A percentile compares a stretch with the other conserved stretches of the same genome.
phyloP scores from a whole-genome alignment of 2,329 filamentous ascomycete species.

The Ustulina deusta region DNA sequence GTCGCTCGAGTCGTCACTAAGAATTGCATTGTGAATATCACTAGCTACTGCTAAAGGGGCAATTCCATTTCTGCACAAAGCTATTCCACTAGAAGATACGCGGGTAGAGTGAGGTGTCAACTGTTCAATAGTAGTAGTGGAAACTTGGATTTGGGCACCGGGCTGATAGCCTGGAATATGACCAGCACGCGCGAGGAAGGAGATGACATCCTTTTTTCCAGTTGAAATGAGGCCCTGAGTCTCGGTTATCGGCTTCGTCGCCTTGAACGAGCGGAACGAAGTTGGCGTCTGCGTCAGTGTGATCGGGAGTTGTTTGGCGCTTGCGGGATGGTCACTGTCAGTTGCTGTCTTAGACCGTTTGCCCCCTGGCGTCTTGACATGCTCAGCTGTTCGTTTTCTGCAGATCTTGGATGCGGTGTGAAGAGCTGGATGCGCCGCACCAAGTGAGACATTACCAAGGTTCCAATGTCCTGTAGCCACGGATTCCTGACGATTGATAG shows the following conservation, averaged over 20 bases:
- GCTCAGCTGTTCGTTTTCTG: slow-evolving; percentile 25
- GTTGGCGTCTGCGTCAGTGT: slow-evolving; percentile 34
- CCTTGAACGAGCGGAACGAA: slow-evolving; percentile 41
- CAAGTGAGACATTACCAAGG: neutral
- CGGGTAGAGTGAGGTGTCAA: slow-evolving; percentile 37
- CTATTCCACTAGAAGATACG: neutral
- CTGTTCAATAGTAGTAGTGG: slow-evolving; percentile 37
- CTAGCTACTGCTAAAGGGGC: neutral
- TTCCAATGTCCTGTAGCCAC: neutral
- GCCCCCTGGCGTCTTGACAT: slow-evolving; percentile 1
- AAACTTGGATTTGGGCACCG: slow-evolving; percentile 3
- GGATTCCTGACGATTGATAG: slow-evolving; percentile 18
- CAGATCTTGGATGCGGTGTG: neutral
- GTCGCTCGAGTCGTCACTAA: slow-evolving; percentile 33
- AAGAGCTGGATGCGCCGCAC: neutral
- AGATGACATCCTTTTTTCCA: neutral
- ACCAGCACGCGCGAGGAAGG: neutral
- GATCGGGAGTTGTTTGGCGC: slow-evolving; percentile 28
- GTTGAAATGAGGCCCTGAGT: neutral
- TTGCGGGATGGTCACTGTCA: slow-evolving; percentile 15
- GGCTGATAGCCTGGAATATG: neutral
- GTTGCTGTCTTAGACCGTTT: slow-evolving; percentile 26
- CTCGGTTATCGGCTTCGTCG: slow-evolving; percentile 38
- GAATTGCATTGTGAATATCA: neutral
- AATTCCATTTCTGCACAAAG: neutral